A percentile compares a stretch with the other conserved stretches of the same genome.
Evolutionary conservation across 2,329 filamentous ascomycete genomes (phyloP).

Genomic region (Xylaria sp.): DNA sequence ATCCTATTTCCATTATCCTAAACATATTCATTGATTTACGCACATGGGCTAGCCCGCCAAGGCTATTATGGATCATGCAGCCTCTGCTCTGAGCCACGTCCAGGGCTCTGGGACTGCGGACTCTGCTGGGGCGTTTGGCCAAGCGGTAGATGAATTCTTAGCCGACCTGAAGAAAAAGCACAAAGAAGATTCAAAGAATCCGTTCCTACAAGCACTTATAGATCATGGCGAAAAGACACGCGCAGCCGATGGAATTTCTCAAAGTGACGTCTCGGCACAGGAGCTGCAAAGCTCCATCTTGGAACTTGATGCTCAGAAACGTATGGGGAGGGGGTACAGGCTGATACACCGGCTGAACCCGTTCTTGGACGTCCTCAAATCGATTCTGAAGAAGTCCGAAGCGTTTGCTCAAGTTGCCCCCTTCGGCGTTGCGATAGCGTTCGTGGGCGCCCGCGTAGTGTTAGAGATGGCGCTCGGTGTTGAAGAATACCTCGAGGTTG

Average conservation of each 20-base stretch:
- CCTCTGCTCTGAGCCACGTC: not conserved
- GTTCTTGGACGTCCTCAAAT: constrained; percentile 17
- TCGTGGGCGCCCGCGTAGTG: constrained; percentile 19
- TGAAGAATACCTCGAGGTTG: constrained; percentile 19
- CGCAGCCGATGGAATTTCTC: not conserved
- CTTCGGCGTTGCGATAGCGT: constrained; percentile 18
- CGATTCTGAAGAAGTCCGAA: constrained; percentile 16
- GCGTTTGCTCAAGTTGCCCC: constrained; percentile 10
- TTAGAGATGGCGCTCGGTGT: constrained; percentile 19
- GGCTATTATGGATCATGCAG: not conserved
- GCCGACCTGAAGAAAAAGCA: constrained; percentile 14
- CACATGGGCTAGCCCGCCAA: not conserved
- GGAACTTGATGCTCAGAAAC: constrained; percentile 15
- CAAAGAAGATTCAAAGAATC: constrained; percentile 14
- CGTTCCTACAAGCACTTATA: constrained; percentile 10
- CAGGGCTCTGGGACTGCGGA: not conserved
- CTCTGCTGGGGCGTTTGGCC: not conserved
- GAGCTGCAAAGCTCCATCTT: constrained; percentile 14
- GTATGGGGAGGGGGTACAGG: constrained; percentile 7
- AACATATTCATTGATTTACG: not conserved
- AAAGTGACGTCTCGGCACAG: constrained; percentile 14
- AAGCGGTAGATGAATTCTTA: constrained; percentile 18
- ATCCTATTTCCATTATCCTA: too few relatives aligned
- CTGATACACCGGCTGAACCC: constrained; percentile 13
- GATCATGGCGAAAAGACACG: not conserved